These are phyloP conservation scores for Calocera viscosa DNA, from an alignment of 768 basidiomycete genomes.

Conservation along the genomic window DNA sequence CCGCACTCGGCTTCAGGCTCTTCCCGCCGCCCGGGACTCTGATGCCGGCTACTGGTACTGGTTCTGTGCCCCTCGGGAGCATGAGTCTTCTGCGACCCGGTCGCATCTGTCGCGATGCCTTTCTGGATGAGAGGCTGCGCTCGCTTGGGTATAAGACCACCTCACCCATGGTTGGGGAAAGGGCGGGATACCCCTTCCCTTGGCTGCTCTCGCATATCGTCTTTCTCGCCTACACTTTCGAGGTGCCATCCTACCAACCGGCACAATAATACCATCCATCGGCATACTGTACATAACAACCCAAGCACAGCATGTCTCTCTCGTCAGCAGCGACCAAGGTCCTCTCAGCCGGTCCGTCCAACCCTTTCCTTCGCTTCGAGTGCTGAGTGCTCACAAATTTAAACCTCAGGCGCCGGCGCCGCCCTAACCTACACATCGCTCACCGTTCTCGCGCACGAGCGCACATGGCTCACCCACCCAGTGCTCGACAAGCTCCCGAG, in stretches of 20 bases:
- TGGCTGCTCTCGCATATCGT: no score
- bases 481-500: no score
- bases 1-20: no score
- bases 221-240: background rate
- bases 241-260: background rate
- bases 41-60: no score
- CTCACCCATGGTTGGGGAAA: background rate
- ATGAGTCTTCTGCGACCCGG: no score
- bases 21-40: no score
- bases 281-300: background rate
- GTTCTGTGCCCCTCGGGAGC: no score
- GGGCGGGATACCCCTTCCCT: background rate
- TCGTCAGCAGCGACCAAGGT: background rate
- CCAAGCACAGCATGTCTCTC: background rate
- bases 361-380: background rate
- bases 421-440: background rate
- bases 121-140: no score
- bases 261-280: background rate
- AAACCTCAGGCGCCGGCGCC: background rate
- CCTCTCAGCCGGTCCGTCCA: background rate
- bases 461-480: no score
- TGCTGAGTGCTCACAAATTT: background rate
- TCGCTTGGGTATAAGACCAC: no score
- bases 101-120: no score
- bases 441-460: background rate